Evolutionary conservation across 257 asterid genomes (phyloP), one percentile per base, ranked within the genome.

Genomic region (Avicennia marina): DNA sequence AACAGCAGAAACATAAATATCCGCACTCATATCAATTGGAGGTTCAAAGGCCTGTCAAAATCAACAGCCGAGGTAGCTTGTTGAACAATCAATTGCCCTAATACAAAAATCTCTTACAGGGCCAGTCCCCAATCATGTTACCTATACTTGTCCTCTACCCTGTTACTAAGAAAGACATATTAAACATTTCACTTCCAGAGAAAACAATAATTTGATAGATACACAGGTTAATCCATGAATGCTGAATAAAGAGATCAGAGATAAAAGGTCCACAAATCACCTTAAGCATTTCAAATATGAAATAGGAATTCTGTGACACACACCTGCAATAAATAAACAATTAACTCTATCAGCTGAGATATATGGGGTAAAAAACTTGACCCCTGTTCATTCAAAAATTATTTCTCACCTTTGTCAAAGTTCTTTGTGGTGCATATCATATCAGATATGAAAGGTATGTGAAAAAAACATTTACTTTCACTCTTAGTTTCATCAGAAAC

Each of bases 271-370:
- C 15, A 55, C 16, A 27, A 65, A 66, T 76, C 73, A 91, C 98
- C 98, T 91, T 85, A 32, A 91, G 95, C 97, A 91, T 91, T 77
- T 91, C 97, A 75, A 85, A 88, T 72, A 91, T 83, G 83, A 88
- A 91, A 70, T 76, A 74, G 48, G 98, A 88, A 83, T 91, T 91
- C 62, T 80, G 78, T 25, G 95, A 71, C 57, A 83, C 76, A 70
- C 97, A 81, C 98, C 98, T 91, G 90, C 74, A 75, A 70, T 53
- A 39, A 59, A 53, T 27, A 51, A 38, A 65, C 38, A 63, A 44
- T 49, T 49, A 57, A 62, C 5, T 18, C 8, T 29, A 29, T 29
- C 34, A 29, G 34, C 34, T 29, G 1, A 29, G 34, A 29, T 4
- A 29, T 29, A n/a, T n/a, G n/a, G 34, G 8, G 7, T 4, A 29